Evolutionary conservation across 495 filamentous ascomycete genomes (phyloP).

Genomic region (Astrothelium macrocarpum): DNA sequence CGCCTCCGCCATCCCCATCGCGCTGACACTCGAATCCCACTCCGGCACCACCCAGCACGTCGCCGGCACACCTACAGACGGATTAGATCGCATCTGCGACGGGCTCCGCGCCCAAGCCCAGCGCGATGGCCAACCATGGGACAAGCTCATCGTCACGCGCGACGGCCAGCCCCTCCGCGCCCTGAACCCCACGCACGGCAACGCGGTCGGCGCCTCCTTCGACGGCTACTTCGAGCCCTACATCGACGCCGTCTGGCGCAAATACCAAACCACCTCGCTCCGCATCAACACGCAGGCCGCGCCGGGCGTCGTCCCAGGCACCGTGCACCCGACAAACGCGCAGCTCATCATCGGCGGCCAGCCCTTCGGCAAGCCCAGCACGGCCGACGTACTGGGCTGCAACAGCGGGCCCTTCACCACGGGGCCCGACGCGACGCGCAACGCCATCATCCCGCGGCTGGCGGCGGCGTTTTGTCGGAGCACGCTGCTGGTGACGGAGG

Average conservation of each 20-base stretch:
- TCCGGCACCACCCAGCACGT: conserved; percentile 46
- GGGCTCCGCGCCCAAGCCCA: conserved; percentile 44
- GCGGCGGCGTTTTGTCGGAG: conserved; percentile 61
- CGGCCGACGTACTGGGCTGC: conserved; percentile 61
- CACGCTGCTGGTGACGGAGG: conserved; percentile 40
- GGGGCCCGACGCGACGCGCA: conserved; percentile 37
- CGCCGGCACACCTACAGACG: conserved; percentile 46
- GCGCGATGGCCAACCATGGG: conserved; percentile 52
- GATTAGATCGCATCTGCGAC: conserved; percentile 46
- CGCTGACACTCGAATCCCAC: conserved; percentile 48
- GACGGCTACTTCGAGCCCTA: conserved; percentile 53
- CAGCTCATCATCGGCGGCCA: conserved; percentile 44
- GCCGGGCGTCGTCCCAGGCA: conserved; percentile 43
- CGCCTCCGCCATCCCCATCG: conserved; percentile 50
- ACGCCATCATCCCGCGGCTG: conserved; percentile 53
- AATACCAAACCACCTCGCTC: conserved; percentile 42
- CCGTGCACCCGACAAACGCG: conserved; percentile 35
- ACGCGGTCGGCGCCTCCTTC: conserved; percentile 48
- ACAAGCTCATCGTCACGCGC: conserved; percentile 47
- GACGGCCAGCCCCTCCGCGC: conserved; percentile 49
- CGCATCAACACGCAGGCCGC: conserved; percentile 55
- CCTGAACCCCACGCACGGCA: conserved; percentile 56
- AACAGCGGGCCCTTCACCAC: conserved; percentile 58
- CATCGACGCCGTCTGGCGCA: conserved; percentile 53
- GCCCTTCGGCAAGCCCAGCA: conserved; percentile 47